phyloP scores from a whole-genome alignment of 257 asterid species.

The Ocimum tenuiflorum region DNA sequence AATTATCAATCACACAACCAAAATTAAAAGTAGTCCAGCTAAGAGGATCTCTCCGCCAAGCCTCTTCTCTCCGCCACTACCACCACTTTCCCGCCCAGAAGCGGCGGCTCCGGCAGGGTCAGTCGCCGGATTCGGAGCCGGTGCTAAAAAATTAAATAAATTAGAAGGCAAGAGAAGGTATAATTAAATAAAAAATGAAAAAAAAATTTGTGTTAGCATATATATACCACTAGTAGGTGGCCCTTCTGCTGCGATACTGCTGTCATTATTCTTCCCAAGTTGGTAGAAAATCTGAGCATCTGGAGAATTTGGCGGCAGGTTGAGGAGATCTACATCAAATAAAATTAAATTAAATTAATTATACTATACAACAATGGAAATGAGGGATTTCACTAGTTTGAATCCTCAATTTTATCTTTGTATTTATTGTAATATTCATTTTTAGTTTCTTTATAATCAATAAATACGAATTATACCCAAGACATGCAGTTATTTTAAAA shows the following conservation, averaged over 20 bases:
- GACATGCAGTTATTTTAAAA: no score
- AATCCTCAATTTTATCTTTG: no score
- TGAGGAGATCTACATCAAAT: slow-evolving; percentile 50
- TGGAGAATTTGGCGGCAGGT: slow-evolving; percentile 69
- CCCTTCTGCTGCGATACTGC: slow-evolving; percentile 20
- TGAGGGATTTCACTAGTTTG: no score
- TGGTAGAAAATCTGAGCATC: slow-evolving; percentile 72
- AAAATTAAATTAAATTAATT: not conserved
- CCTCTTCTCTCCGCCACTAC: slow-evolving; percentile 1
- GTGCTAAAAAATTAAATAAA: not conserved
- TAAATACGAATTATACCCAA: no score
- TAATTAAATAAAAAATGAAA: no score
- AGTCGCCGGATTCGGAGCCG: not conserved
- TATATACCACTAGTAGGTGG: slow-evolving; percentile 24
- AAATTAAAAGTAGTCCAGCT: slow-evolving; percentile 8
- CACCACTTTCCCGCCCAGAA: not conserved
- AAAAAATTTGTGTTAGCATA: not conserved
- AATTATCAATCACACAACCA: not conserved
- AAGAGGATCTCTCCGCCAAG: not conserved
- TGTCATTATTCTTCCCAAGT: slow-evolving; percentile 18
- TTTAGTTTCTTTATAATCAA: no score
- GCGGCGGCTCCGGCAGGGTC: not conserved
- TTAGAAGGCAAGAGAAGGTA: not conserved
- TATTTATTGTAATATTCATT: no score
- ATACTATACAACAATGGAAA: no score